Evolutionary conservation across 2,329 filamentous ascomycete species (phyloP).

Genomic region (Biscogniauxia sp.): DNA sequence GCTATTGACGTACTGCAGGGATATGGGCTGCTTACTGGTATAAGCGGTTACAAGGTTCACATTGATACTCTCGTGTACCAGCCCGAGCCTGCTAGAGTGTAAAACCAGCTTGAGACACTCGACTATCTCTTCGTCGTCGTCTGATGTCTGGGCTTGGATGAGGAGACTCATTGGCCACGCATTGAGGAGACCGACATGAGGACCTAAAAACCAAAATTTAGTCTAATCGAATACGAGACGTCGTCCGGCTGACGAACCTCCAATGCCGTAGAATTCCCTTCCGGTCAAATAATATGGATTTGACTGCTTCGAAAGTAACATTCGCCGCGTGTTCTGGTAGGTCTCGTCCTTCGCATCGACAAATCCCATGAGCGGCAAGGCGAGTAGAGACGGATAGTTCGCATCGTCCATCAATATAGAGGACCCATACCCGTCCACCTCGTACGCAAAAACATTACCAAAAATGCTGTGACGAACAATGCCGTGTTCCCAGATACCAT

Average conservation of each 20-base stretch:
- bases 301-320: conserved; percentile 68
- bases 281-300: conserved; percentile 91
- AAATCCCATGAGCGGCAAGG: conserved; percentile 77
- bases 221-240: conserved; percentile 7
- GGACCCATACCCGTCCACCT: conserved; percentile 84
- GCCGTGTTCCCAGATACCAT: conserved; percentile 82
- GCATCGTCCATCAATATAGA: conserved; percentile 86
- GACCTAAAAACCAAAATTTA: conserved; percentile 38
- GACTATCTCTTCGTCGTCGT: conserved; percentile 79
- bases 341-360: conserved; percentile 60
- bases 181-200: conserved; percentile 77
- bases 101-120: conserved; percentile 73
- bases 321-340: conserved; percentile 83
- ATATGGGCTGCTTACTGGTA: conserved; percentile 57
- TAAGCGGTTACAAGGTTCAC: conserved; percentile 67
- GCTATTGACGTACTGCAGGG: not conserved
- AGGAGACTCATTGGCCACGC: conserved; percentile 97
- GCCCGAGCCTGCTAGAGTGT: conserved; percentile 69
- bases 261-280: conserved; percentile 78
- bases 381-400: conserved; percentile 78
- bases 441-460: conserved; percentile 79
- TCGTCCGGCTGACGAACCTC: conserved; percentile 55
- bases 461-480: conserved; percentile 73
- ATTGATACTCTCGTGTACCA: conserved; percentile 90
- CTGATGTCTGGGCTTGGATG: conserved; percentile 84